These are phyloP conservation scores for Castanea sativa DNA, from an alignment of 306 rosid species.

Conservation along the genomic window DNA sequence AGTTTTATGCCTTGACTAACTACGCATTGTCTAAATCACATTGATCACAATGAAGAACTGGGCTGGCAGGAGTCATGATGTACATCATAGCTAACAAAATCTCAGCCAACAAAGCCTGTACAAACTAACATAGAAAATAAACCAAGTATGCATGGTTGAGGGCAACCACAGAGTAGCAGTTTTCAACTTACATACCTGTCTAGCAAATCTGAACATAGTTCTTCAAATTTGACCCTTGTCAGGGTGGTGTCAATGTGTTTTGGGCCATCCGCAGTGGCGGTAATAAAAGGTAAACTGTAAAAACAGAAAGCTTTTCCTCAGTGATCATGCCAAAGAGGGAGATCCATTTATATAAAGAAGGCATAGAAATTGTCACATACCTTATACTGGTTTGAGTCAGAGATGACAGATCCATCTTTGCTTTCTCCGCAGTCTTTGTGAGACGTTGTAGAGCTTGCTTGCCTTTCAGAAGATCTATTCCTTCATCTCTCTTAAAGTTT, in stretches of 20 bases:
- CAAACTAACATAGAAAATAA: background rate
- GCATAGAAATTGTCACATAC: slow-evolving; percentile 21
- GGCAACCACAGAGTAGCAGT: background rate
- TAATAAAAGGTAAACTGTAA: slow-evolving; percentile 87
- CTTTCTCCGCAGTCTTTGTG: slow-evolving; percentile 96
- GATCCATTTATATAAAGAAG: background rate
- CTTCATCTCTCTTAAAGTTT: slow-evolving; percentile 76
- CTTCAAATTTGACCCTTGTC: slow-evolving; percentile 89
- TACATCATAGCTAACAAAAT: background rate
- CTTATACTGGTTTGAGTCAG: slow-evolving; percentile 85
- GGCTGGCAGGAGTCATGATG: background rate
- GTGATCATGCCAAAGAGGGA: background rate
- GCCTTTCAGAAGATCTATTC: slow-evolving; percentile 83
- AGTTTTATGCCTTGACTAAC: background rate
- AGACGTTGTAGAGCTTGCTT: slow-evolving; percentile 98
- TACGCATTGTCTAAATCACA: background rate
- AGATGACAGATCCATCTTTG: slow-evolving; percentile 92
- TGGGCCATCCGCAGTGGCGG: slow-evolving; percentile 95
- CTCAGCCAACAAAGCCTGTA: background rate
- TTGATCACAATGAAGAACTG: background rate
- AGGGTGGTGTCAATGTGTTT: slow-evolving; percentile 92
- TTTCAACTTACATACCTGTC: slow-evolving; percentile 47
- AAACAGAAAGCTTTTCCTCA: background rate
- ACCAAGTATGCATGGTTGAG: too few relatives aligned
- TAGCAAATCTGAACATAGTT: slow-evolving; percentile 84